Conservation (phyloP, 371 early-diverging fungal genomes). For the Choanephora cucurbitarum region DNA sequence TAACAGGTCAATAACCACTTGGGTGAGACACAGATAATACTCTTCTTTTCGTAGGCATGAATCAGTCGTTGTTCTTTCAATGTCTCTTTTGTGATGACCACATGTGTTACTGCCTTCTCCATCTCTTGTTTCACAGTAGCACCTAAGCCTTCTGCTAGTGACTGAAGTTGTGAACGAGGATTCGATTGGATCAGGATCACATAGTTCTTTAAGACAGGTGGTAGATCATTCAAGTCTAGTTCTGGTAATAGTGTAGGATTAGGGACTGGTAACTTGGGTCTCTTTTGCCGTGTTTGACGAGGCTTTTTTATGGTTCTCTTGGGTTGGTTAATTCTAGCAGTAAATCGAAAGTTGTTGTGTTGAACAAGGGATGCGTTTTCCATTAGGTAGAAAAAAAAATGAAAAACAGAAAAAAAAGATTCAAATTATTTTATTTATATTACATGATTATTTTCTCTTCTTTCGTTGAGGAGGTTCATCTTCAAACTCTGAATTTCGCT, state of each 20-base stretch:
- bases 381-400: neutral
- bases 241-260: too few species aligned
- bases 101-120: neutral
- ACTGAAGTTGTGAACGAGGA: neutral
- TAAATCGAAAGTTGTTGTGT: neutral
- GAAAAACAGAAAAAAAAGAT: neutral
- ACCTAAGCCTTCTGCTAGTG: constrained; percentile 5
- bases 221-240: neutral
- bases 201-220: neutral
- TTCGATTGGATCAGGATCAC: neutral
- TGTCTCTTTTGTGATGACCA: neutral
- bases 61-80: neutral
- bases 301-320: neutral
- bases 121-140: neutral
- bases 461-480: constrained; percentile 24
- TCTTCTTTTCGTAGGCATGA: neutral
- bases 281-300: neutral
- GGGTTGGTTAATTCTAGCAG: neutral
- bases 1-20: constrained; percentile 8
- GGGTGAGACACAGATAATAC: neutral
- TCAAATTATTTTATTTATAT: neutral
- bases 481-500: constrained; percentile 47
- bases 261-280: too few species aligned
- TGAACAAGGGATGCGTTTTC: neutral
- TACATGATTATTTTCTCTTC: constrained; percentile 22